phyloP scores from a whole-genome alignment of 78 protist species.

The Dictyostelium purpureum region DNA sequence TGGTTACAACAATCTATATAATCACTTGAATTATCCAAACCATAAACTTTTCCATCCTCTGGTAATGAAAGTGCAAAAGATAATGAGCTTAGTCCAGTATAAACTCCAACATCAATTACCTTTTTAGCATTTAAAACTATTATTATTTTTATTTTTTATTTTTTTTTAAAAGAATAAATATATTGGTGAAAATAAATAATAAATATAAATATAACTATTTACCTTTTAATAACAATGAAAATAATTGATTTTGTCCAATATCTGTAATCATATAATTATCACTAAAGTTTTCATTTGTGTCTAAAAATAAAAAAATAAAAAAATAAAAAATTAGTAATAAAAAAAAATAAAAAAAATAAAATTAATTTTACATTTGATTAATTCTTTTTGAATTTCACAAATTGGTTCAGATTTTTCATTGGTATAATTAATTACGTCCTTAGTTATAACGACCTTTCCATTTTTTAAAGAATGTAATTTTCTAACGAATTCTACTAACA shows the following conservation, averaged over 20 bases:
- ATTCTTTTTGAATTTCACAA: neutral
- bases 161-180: neutral
- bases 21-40: slow-evolving; percentile 59
- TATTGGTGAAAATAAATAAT: neutral
- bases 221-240: neutral
- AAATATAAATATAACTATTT: neutral
- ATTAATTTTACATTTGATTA: neutral
- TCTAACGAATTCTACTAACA: too few species aligned
- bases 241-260: neutral
- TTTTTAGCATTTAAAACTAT: slow-evolving; percentile 69
- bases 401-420: neutral
- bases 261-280: neutral
- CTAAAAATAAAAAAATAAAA: neutral
- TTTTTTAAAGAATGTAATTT: neutral
- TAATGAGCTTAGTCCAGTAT: slow-evolving; percentile 79
- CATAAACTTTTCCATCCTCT: slow-evolving; percentile 79
- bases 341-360: neutral
- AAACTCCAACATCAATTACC: slow-evolving; percentile 85
- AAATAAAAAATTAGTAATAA: neutral
- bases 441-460: neutral
- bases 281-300: neutral
- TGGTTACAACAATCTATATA: slow-evolving; percentile 27
- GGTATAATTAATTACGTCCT: neutral
- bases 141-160: neutral
- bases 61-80: slow-evolving; percentile 83